phyloP scores from a whole-genome alignment of 345 rosid species.

The Erodium maritimum region DNA sequence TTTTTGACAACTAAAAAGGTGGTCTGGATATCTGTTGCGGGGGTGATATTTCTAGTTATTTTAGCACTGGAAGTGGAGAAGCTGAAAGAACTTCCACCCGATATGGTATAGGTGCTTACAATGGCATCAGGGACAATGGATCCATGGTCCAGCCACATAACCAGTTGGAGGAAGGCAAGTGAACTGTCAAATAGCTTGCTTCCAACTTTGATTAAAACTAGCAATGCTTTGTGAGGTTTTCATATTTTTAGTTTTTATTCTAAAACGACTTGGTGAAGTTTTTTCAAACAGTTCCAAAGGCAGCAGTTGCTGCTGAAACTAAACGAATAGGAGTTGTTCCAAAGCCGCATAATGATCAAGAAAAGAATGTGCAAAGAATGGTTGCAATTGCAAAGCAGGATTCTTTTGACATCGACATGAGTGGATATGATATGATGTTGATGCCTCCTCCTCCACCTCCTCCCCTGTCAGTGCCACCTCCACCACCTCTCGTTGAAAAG shows the following conservation, averaged over 20 bases:
- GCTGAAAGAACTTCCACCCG: constrained; percentile 35
- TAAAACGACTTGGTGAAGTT: not conserved
- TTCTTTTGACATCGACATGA: constrained; percentile 52
- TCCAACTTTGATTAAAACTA: no score
- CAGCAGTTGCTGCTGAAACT: constrained; percentile 16
- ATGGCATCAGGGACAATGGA: constrained; percentile 44
- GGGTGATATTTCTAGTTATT: constrained; percentile 39
- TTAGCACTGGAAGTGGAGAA: constrained; percentile 45
- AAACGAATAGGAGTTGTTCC: constrained; percentile 37
- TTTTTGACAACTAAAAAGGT: constrained; percentile 39
- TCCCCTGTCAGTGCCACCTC: constrained; percentile 44
- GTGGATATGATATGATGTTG: constrained; percentile 26
- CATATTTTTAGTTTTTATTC: constrained; percentile 1
- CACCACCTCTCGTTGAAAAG: constrained; percentile 39
- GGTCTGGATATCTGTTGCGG: constrained; percentile 72
- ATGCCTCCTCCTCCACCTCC: constrained; percentile 27
- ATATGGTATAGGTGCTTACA: constrained; percentile 59
- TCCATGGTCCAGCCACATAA: constrained; percentile 29
- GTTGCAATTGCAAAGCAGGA: constrained; percentile 22
- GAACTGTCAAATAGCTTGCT: constrained; percentile 6
- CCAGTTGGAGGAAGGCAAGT: constrained; percentile 56
- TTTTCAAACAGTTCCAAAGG: constrained; percentile 42
- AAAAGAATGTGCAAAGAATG: constrained; percentile 23
- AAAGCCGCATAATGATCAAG: constrained; percentile 35
- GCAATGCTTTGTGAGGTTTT: constrained; percentile 5